phyloP scores from a whole-genome alignment of 2,329 filamentous ascomycete species.

The Colletotrichum gigasporum region DNA sequence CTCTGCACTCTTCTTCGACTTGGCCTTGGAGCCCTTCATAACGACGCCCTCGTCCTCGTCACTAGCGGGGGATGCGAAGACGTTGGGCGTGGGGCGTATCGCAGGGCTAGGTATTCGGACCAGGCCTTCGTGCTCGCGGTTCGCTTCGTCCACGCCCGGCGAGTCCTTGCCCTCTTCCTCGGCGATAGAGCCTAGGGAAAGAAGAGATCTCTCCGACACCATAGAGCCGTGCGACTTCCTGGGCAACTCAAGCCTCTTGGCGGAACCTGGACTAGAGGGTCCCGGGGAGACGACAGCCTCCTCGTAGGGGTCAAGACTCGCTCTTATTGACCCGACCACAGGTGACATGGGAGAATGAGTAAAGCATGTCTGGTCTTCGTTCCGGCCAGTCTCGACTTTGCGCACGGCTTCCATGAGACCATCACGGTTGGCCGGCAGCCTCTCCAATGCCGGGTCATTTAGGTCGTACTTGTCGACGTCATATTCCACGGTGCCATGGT shows the following conservation, averaged over 20 bases:
- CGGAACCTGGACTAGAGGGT: slow-evolving; percentile 43
- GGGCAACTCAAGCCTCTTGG: slow-evolving; percentile 40
- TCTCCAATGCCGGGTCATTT: slow-evolving; percentile 58
- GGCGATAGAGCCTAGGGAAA: slow-evolving; percentile 56
- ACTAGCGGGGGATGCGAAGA: slow-evolving; percentile 37
- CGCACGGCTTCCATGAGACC: slow-evolving; percentile 57
- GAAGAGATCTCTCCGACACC: slow-evolving; percentile 45
- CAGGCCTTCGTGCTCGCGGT: slow-evolving; percentile 9
- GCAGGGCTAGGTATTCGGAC: slow-evolving; percentile 42
- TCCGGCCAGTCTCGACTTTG: slow-evolving; percentile 54
- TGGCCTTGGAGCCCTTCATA: slow-evolving; percentile 37
- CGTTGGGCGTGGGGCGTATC: slow-evolving; percentile 33
- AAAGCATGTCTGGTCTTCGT: slow-evolving; percentile 48
- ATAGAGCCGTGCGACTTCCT: slow-evolving; percentile 38
- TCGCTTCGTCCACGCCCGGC: slow-evolving; percentile 23
- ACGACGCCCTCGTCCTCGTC: slow-evolving; percentile 55
- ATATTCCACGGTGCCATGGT: slow-evolving; percentile 30
- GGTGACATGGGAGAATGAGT: slow-evolving; percentile 48
- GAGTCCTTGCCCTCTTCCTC: slow-evolving; percentile 46
- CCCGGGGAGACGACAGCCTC: slow-evolving; percentile 46
- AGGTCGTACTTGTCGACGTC: slow-evolving; percentile 46
- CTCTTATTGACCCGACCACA: slow-evolving; percentile 43
- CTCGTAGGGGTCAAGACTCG: slow-evolving; percentile 47
- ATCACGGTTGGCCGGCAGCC: slow-evolving; percentile 55
- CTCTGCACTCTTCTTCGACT: slow-evolving; percentile 13